Percentiles rank a stretch among this genome's conserved stretches.
Conservation (phyloP, 225 moss, liverwort and hornwort genomes). For the Pleurozium schreberi region DNA sequence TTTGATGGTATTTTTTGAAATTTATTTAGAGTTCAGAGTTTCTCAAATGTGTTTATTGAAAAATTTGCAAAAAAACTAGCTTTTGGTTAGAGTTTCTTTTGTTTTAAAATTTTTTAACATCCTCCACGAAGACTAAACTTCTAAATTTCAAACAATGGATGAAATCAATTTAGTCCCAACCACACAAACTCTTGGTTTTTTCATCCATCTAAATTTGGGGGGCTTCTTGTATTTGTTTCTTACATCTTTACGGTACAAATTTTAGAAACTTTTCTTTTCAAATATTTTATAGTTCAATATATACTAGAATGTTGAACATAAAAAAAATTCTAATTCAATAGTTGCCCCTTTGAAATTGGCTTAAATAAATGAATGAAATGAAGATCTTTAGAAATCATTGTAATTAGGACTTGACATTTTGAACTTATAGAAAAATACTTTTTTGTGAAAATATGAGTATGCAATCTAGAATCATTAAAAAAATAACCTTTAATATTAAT, state of each 20-base stretch:
- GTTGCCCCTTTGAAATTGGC: accelerated
- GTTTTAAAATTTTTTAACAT: no score
- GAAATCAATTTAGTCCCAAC: accelerated
- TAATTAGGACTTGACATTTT: no score
- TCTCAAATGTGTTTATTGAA: accelerated
- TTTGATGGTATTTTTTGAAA: background rate
- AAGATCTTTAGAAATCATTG: no score
- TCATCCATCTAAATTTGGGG: no score
- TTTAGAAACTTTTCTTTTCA: background rate
- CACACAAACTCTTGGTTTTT: background rate
- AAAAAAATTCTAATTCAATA: background rate
- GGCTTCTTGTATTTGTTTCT: background rate
- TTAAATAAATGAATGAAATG: background rate
- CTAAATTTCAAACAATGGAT: background rate
- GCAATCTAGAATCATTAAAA: background rate
- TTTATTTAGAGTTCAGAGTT: no score
- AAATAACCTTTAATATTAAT: accelerated
- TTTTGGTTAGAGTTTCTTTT: no score
- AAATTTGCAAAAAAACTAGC: background rate
- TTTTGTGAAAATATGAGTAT: background rate
- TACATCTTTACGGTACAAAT: background rate
- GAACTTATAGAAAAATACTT: no score
- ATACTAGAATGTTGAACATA: background rate
- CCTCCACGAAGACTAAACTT: no score
- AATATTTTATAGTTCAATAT: background rate